Evolutionary conservation across 805 yeast genomes (phyloP).

Genomic region (Zygosaccharomyces kombuchaensis): DNA sequence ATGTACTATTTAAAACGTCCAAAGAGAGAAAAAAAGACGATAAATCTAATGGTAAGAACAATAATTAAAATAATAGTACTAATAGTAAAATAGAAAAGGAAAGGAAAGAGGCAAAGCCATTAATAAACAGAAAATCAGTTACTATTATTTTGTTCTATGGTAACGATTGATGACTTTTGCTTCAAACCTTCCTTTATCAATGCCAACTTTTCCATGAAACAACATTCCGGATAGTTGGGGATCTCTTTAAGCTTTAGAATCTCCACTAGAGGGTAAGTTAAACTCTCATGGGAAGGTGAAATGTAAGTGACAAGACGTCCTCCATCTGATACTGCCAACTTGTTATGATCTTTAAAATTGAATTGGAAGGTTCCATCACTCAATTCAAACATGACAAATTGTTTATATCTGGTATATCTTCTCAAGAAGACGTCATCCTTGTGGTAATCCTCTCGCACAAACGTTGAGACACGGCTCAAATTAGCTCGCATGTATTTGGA

Average conservation of each 20-base stretch:
- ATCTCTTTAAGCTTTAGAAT: slow-evolving; percentile 45
- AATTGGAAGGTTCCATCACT: slow-evolving; percentile 91
- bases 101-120: not conserved
- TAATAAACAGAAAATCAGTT: not conserved
- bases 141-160: slow-evolving; percentile 20
- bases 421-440: slow-evolving; percentile 71
- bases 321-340: slow-evolving; percentile 69
- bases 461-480: slow-evolving; percentile 66
- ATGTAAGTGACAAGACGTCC: slow-evolving; percentile 79
- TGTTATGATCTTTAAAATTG: slow-evolving; percentile 93
- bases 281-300: slow-evolving; percentile 68
- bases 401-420: slow-evolving; percentile 73
- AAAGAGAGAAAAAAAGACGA: not conserved
- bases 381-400: slow-evolving; percentile 86
- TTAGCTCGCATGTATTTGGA: slow-evolving; percentile 90
- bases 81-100: not conserved
- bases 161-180: slow-evolving; percentile 33
- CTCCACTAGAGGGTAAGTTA: slow-evolving; percentile 54
- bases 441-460: slow-evolving; percentile 48
- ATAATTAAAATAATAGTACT: not conserved
- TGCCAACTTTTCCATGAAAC: slow-evolving; percentile 43
- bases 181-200: slow-evolving; percentile 64
- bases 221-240: slow-evolving; percentile 45
- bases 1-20: slow-evolving; percentile 1
- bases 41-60: not conserved